Evolutionary conservation across 768 basidiomycete species (phyloP).

Genomic region (Chalciporus pseudorubinellus): DNA sequence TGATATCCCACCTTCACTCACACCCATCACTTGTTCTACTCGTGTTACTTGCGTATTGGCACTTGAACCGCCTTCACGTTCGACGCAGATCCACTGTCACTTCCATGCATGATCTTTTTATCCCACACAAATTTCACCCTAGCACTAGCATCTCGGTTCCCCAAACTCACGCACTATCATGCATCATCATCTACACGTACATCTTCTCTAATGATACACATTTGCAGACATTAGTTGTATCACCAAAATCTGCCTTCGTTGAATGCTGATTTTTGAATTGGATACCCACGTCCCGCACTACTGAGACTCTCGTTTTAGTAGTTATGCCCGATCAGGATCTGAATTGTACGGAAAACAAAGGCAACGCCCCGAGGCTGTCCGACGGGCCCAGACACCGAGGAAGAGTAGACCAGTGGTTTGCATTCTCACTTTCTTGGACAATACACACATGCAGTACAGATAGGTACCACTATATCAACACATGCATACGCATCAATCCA

Average conservation of each 20-base stretch:
- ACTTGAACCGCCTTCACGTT: conserved; percentile 11
- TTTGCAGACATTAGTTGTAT: conserved; percentile 4
- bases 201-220: conserved; percentile 25
- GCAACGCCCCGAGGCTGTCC: too few species aligned
- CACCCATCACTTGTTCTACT: conserved; percentile 22
- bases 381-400: too few species aligned
- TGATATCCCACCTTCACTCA: conserved; percentile 15
- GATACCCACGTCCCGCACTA: too few species aligned
- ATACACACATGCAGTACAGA: neutral
- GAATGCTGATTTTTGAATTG: neutral
- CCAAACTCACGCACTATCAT: conserved; percentile 21
- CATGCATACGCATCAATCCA: neutral
- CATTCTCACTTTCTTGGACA: neutral
- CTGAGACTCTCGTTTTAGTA: too few species aligned
- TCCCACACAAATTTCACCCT: conserved; percentile 5
- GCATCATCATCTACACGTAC: conserved; percentile 31
- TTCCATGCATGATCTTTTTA: conserved; percentile 1
- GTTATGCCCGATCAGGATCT: too few species aligned
- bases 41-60: conserved; percentile 20
- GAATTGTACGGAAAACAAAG: too few species aligned
- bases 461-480: neutral
- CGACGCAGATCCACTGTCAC: conserved; percentile 8
- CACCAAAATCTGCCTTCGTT: neutral
- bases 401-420: neutral
- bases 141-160: conserved; percentile 17